Percentiles rank a stretch among this genome's conserved stretches.
These are phyloP conservation scores for Podaxis sp. DNA, from an alignment of 768 basidiomycete species.

Conservation along the genomic window DNA sequence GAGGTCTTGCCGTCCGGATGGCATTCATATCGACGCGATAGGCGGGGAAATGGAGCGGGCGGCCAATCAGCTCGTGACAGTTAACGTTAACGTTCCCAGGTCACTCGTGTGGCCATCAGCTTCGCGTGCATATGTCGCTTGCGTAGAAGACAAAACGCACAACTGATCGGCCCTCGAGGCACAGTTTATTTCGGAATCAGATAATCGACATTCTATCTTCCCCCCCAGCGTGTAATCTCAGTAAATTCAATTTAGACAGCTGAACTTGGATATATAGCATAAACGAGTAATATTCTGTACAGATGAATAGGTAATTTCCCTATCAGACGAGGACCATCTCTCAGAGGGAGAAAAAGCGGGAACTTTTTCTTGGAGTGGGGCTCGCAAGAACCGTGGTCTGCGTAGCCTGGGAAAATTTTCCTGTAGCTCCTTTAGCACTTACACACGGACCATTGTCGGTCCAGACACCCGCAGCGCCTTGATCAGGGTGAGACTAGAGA, in stretches of 20 bases:
- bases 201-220: neutral
- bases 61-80: constrained; percentile 10
- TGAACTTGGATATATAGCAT: neutral
- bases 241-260: neutral
- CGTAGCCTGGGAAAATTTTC: constrained; percentile 3
- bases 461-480: constrained; percentile 54
- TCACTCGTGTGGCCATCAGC: neutral
- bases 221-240: neutral
- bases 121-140: constrained; percentile 6
- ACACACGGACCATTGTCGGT: constrained; percentile 53
- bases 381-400: neutral
- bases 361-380: constrained; percentile 1
- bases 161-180: neutral
- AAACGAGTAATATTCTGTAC: too few relatives aligned
- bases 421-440: constrained; percentile 7
- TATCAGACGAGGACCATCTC: neutral
- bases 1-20: constrained; percentile 3
- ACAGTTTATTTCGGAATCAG: neutral
- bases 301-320: neutral
- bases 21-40: constrained; percentile 5
- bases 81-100: constrained; percentile 7
- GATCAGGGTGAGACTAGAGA: constrained; percentile 8
- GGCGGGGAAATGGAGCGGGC: neutral
- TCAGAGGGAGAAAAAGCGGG: constrained; percentile 9
- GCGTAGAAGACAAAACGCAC: neutral